Percentiles rank a stretch among this genome's conserved stretches.
Evolutionary conservation across 768 basidiomycete genomes (phyloP).

Genomic region (Pulveroboletus frians): DNA sequence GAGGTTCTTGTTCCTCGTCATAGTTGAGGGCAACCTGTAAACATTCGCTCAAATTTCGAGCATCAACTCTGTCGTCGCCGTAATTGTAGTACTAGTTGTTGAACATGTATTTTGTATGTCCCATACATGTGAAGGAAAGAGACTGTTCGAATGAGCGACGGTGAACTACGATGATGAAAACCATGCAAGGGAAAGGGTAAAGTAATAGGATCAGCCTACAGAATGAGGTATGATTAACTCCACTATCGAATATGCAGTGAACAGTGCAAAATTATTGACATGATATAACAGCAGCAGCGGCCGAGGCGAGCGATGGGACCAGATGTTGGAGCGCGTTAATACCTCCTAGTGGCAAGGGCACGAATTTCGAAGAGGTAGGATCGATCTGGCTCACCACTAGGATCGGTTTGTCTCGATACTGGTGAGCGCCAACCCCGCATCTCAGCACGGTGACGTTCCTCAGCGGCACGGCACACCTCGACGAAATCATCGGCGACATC

Average conservation of each 20-base stretch:
- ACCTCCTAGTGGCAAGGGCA: conserved; percentile 79
- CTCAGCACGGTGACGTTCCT: conserved; percentile 77
- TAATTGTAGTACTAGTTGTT: conserved; percentile 21
- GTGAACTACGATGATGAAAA: conserved; percentile 24
- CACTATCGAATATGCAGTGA: conserved; percentile 19
- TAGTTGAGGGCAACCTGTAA: neutral
- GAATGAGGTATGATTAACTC: conserved; percentile 21
- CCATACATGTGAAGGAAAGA: conserved; percentile 32
- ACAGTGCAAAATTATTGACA: conserved; percentile 18
- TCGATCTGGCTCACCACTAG: conserved; percentile 46
- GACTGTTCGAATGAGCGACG: conserved; percentile 16
- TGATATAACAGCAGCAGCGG: conserved; percentile 6
- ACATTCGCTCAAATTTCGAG: neutral
- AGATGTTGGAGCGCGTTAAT: conserved; percentile 37
- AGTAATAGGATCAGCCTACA: conserved; percentile 25
- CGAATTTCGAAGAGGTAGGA: conserved; percentile 76
- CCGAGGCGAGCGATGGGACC: neutral
- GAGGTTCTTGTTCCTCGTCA: conserved; percentile 7
- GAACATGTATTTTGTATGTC: conserved; percentile 32
- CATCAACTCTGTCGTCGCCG: conserved; percentile 19
- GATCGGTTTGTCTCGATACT: conserved; percentile 16
- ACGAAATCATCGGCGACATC: conserved; percentile 75
- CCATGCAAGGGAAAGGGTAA: conserved; percentile 22
- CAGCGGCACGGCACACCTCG: conserved; percentile 67
- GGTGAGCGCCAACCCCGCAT: conserved; percentile 71